Conservation (phyloP, 2,329 filamentous ascomycete genomes). For the Xylariaceae sp. region DNA sequence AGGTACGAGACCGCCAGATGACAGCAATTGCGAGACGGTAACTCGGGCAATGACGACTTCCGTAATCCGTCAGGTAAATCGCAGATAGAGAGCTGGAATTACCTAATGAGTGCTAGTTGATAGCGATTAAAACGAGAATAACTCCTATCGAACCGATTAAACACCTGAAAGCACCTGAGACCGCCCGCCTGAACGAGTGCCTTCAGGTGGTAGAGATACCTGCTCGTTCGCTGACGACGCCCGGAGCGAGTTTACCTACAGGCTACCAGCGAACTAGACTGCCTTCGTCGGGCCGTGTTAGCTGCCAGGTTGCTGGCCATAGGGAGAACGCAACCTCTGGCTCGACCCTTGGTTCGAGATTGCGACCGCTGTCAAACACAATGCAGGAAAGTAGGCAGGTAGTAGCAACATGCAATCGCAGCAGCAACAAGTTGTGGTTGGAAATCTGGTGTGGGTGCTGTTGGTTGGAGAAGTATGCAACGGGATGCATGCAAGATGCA, state of each 20-base stretch:
- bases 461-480: conserved; percentile 10
- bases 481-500: conserved; percentile 6
- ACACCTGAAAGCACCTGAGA: no score
- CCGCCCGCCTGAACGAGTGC: no score
- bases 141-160: not conserved
- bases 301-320: not conserved
- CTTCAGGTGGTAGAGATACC: no score
- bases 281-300: not conserved
- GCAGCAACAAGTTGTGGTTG: not conserved
- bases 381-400: not conserved
- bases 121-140: not conserved
- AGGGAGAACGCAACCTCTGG: not conserved
- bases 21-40: not conserved
- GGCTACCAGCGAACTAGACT: no score
- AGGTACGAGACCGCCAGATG: not conserved
- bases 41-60: no score
- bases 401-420: not conserved
- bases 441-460: conserved; percentile 1
- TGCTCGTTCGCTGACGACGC: no score
- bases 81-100: not conserved
- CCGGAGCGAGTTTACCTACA: no score
- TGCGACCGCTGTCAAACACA: not conserved
- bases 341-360: not conserved
- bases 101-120: not conserved
- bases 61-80: no score